Base-by-base conservation (phyloP, 2,329 filamentous ascomycete species). In the Alternaria alternata region DNA sequence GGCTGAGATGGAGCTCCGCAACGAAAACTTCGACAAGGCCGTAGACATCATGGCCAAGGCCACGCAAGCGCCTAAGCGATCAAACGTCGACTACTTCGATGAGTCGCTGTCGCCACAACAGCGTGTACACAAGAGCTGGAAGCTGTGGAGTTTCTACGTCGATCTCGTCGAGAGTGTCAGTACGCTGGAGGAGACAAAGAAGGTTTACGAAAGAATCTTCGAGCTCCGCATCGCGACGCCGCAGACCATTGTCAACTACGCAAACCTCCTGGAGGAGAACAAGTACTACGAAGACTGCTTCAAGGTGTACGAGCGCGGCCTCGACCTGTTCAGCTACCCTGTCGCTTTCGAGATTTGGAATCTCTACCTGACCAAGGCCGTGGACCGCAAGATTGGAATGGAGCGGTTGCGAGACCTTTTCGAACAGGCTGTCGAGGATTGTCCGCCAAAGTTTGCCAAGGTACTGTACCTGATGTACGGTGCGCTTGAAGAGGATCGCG, bases 271-370 rank as follows among this genome's bases (percentile, higher is more conserved):
- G 59, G 95, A 98, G 77, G 95, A 98, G 75, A 88, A 96, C 80
- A 89, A 93, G 61, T 99, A 98, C 79, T 97, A 90, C 74, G 95
- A 99, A 78, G 95, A 99, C 72, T 96, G 91, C 2, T 99, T 98
- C 88, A 98, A 98, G 81, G 77, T 98, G 47, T 99, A 96, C 77
- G 95, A 99, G 80, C 89, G 95, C 62, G 95, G 95, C 3, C 84
- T 99, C 38, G 95, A 99, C 78, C 89, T 99, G n/a, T 99, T 99
- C 85, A 96, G 89, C 78, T 99, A 98, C 73, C 95, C 95, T 0
- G 94, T 98, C 18, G 95, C 95, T 16, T 99, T 99, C 78, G 95
- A 99, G 82, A 85, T 99, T 22, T 99, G 95, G 96, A 99, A 99
- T 70, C 81, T 99, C 8, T 99, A 99, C 78, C 87, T 99, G 56